These are phyloP conservation scores for Schwanniomyces pseudopolymorphus DNA, from an alignment of 805 yeast species.

Conservation along the genomic window DNA sequence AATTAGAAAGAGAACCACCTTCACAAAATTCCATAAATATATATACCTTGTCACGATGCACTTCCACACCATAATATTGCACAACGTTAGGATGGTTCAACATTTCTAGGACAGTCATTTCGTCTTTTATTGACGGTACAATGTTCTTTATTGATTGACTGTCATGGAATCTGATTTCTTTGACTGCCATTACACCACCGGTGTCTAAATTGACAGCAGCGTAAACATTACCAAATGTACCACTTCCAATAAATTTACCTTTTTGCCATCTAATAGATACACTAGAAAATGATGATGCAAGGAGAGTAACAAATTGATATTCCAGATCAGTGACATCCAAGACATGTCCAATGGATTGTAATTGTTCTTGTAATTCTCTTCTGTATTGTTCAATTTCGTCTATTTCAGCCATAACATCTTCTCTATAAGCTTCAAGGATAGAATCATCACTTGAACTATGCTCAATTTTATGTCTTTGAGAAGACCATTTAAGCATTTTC, in stretches of 20 bases:
- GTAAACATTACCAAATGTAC: conserved; percentile 92
- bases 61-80: conserved; percentile 95
- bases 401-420: conserved; percentile 67
- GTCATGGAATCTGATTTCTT: conserved; percentile 89
- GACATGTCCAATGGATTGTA: conserved; percentile 73
- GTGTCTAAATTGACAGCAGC: conserved; percentile 91
- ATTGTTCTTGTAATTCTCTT: conserved; percentile 39
- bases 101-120: conserved; percentile 95
- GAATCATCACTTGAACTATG: conserved; percentile 40
- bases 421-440: conserved; percentile 52
- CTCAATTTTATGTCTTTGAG: conserved; percentile 53
- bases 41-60: conserved; percentile 91
- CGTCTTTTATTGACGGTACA: conserved; percentile 88
- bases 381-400: conserved; percentile 60
- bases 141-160: conserved; percentile 79
- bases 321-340: conserved; percentile 85
- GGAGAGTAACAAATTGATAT: conserved; percentile 78
- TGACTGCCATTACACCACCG: conserved; percentile 96
- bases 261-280: conserved; percentile 97
- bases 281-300: conserved; percentile 86
- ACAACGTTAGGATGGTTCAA: conserved; percentile 95
- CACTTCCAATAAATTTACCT: conserved; percentile 90
- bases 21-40: conserved; percentile 98
- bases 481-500: conserved; percentile 53
- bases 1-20: conserved; percentile 86